Base-by-base conservation (phyloP, 208 protist genomes). In the Lotmaria passim region DNA sequence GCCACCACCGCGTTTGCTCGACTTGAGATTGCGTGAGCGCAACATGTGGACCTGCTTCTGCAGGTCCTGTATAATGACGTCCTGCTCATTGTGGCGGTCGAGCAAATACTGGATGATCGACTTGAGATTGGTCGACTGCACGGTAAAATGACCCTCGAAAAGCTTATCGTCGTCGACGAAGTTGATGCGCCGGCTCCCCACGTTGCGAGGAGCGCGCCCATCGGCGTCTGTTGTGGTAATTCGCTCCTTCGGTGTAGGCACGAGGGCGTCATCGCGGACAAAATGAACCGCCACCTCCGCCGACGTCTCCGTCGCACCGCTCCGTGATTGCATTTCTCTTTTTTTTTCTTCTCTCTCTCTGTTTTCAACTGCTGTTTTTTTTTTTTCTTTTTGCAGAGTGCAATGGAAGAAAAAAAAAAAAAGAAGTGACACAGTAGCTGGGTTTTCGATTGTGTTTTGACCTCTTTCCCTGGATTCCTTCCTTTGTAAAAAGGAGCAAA, bases 81-180 rank as follows among this genome's bases (percentile, higher is more conserved):
- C 75, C 48, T 96, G 87, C 67, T 96, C 91, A 24, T 64, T 82
- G 50, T 93, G 84, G 15, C 81, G 73, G 69, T 91, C 79, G 34
- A 87, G 56, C 64, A 96, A 72, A 39, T 89, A 81, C 73, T 96
- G 88, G 28, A 96, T 87, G 38, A 96, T 81, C 17, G 74, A 74
- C 65, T 96, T 96, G 55, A 96, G 79, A 63, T 79, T 89, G 31
- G 79, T 79, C 15, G 91, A 87, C 75, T 96, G 82, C 23, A 96
- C 85, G 15, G 88, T 96, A 47, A 96, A 86, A 65, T 96, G 91
- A 39, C 91, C 91, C 70, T 96, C 91, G 70, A 96, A 94, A 12
- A 96, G 86, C 55, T 96, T 96, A 4, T 88, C 91, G 66, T 96
- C 91, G 74, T 96, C 90, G 4, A 81, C 39, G 61, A 95, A 93